Conservation (phyloP, 129 eudicot genomes). For the Flaveria linearis region DNA sequence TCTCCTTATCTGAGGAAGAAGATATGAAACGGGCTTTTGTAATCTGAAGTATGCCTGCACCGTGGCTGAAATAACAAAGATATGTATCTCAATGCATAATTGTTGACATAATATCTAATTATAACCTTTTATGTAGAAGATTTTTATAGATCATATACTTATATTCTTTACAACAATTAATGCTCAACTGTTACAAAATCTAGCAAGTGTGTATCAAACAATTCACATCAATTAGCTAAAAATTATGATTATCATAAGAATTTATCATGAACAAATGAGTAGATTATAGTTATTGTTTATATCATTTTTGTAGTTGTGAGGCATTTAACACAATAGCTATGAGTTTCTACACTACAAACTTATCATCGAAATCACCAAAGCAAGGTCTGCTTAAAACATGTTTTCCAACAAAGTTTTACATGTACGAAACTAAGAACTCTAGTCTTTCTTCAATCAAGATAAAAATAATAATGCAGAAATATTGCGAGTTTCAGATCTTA, state of each 20-base stretch:
- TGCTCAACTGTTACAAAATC: background rate
- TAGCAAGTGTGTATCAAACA: background rate
- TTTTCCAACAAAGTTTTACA: background rate
- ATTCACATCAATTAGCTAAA: background rate
- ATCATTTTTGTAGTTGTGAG: background rate
- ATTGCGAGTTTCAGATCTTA: too few species aligned
- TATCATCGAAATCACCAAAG: background rate
- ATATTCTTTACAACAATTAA: constrained; percentile 1
- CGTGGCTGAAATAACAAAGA: constrained; percentile 51
- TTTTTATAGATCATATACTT: background rate
- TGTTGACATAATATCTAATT: background rate
- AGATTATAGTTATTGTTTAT: background rate
- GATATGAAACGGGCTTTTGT: constrained; percentile 63
- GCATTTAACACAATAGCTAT: too few species aligned
- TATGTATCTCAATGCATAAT: background rate
- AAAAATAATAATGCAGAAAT: background rate
- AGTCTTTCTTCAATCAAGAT: background rate
- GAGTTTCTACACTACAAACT: constrained; percentile 5
- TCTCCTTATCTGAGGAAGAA: constrained; percentile 62
- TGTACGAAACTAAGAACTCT: background rate
- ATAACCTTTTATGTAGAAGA: background rate
- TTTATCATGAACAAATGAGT: background rate
- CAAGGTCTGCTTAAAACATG: background rate
- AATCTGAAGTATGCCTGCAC: constrained; percentile 66
- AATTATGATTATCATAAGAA: background rate